These are phyloP conservation scores for Lithohypha guttulata DNA, from an alignment of 2,329 filamentous ascomycete genomes.

Conservation along the genomic window DNA sequence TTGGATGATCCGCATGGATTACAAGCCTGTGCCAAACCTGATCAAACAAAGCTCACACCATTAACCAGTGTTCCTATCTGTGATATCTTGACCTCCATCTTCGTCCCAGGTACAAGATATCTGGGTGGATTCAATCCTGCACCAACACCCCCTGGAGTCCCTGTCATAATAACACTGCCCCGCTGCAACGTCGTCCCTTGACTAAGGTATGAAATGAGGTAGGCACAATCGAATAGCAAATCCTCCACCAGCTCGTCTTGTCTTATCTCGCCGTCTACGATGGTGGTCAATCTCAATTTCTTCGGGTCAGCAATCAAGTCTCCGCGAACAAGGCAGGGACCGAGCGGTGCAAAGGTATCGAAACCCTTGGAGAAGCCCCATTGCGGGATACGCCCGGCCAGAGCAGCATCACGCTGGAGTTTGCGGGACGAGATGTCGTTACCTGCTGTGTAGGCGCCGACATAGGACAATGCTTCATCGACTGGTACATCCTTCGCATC, in stretches of 20 bases:
- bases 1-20: no score
- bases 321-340: slow-evolving; percentile 27
- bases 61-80: slow-evolving; percentile 35
- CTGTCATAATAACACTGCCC: slow-evolving; percentile 32
- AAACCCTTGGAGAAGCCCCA: slow-evolving; percentile 33
- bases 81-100: slow-evolving; percentile 32
- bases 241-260: slow-evolving; percentile 30
- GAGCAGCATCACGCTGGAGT: slow-evolving; percentile 29
- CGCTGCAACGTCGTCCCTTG: slow-evolving; percentile 30
- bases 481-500: slow-evolving; percentile 29
- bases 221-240: slow-evolving; percentile 29
- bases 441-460: slow-evolving; percentile 30
- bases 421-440: slow-evolving; percentile 33
- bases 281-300: slow-evolving; percentile 25
- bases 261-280: slow-evolving; percentile 28
- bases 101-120: slow-evolving; percentile 31
- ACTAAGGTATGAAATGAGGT: slow-evolving; percentile 28
- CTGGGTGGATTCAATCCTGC: slow-evolving; percentile 34
- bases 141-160: slow-evolving; percentile 35
- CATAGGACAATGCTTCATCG: slow-evolving; percentile 29
- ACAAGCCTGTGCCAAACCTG: no score
- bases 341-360: slow-evolving; percentile 34
- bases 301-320: slow-evolving; percentile 25
- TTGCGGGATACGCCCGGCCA: slow-evolving; percentile 23
- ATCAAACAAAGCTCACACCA: slow-evolving; percentile 22